A percentile compares a stretch with the other conserved stretches of the same genome.
phyloP scores from a whole-genome alignment of 225 moss, liverwort and hornwort species.

The Ulota crispa region DNA sequence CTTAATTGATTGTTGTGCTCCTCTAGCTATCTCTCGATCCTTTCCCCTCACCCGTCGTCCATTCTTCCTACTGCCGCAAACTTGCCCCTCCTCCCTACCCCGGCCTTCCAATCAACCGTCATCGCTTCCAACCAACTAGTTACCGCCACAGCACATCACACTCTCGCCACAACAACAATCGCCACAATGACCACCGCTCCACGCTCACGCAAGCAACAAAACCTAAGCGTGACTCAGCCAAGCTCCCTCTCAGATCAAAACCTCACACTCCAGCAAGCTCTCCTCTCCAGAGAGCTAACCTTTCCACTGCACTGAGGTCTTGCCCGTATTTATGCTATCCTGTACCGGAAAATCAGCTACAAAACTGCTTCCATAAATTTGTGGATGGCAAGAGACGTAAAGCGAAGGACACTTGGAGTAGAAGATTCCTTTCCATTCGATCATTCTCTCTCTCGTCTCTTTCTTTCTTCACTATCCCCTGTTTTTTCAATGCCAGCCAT shows the following conservation, averaged over 20 bases:
- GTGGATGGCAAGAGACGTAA: constrained; percentile 25
- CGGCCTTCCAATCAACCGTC: constrained; percentile 68
- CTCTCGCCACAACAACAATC: constrained; percentile 6
- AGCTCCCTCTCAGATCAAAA: constrained; percentile 1
- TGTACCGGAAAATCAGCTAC: constrained; percentile 20
- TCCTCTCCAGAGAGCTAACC: constrained; percentile 18
- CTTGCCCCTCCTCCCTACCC: constrained; percentile 45
- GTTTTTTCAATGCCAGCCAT: constrained; percentile 20
- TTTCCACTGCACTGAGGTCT: neutral
- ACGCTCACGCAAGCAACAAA: neutral
- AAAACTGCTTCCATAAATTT: constrained; percentile 29
- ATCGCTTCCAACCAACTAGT: constrained; percentile 28
- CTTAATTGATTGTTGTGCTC: constrained; percentile 14
- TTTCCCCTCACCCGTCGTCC: constrained; percentile 42
- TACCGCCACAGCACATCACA: constrained; percentile 13
- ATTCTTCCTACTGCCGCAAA: constrained; percentile 54
- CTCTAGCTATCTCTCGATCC: constrained; percentile 25
- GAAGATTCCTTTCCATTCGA: constrained; percentile 12
- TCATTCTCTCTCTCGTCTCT: neutral
- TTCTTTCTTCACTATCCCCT: neutral
- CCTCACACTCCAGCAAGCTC: neutral
- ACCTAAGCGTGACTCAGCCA: neutral
- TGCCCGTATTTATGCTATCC: constrained; percentile 33
- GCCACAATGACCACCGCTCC: neutral
- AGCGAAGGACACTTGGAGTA: constrained; percentile 17